A percentile compares a stretch with the other conserved stretches of the same genome.
Conservation (phyloP, 2,329 filamentous ascomycete species). For the Dactylellina drechsleri region DNA sequence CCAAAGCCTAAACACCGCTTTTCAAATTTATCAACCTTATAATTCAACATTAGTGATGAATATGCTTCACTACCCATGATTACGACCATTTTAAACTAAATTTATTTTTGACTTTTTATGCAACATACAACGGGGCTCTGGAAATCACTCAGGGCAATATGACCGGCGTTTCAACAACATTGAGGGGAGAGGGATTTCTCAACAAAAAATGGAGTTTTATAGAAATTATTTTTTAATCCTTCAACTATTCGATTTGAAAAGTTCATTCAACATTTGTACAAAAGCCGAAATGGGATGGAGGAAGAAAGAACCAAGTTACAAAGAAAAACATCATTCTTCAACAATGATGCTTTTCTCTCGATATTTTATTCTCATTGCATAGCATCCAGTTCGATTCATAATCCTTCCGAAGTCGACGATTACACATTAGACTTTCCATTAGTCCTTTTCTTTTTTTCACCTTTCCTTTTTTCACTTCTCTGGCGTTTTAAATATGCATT, state of each 20-base stretch:
- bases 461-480: neutral
- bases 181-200: slow-evolving; percentile 32
- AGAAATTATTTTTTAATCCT: neutral
- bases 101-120: slow-evolving; percentile 26
- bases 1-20: slow-evolving; percentile 4
- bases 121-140: slow-evolving; percentile 9
- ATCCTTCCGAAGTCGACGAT: too few species aligned
- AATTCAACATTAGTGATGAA: slow-evolving; percentile 41
- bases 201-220: slow-evolving; percentile 39
- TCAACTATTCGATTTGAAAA: neutral
- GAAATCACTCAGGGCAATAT: slow-evolving; percentile 16
- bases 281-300: slow-evolving; percentile 2
- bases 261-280: slow-evolving; percentile 10
- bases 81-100: slow-evolving; percentile 34
- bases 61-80: slow-evolving; percentile 2
- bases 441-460: neutral
- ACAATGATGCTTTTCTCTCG: slow-evolving; percentile 20
- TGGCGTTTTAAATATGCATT: slow-evolving; percentile 2
- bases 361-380: neutral
- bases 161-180: slow-evolving; percentile 54
- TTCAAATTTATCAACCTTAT: neutral
- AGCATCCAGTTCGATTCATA: too few species aligned
- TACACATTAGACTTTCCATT: too few species aligned
- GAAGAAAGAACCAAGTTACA: neutral
- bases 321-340: slow-evolving; percentile 28